Evolutionary conservation across 768 basidiomycete genomes (phyloP), one percentile per base, ranked within the genome.

Genomic region (Xerocomus spinulosus): DNA sequence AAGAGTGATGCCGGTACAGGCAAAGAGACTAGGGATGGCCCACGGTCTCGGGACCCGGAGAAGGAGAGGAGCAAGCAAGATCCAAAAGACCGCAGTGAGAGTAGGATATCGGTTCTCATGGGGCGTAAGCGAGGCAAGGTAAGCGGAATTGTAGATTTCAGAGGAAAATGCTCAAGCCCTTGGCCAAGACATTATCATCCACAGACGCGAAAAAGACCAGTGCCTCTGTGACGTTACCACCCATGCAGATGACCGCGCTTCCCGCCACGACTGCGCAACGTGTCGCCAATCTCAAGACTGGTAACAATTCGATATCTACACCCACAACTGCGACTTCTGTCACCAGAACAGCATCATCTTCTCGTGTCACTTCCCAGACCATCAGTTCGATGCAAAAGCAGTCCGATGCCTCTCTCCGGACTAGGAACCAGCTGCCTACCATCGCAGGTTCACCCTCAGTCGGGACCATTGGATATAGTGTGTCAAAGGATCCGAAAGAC

Each of bases 361-460:
- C 85, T 47, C 75, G 87, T 36, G 71, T 80, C 44, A 87, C 84
- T n/a, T 78, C 87, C 1, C 90, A 91, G 58, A 91, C 91, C 24
- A 79, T 81, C 50, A 91, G 86, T 61, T 90, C 89, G 2, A 79
- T 91, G 82, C 87, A 88, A 63, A 91, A 91, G 62, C 85, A 85
- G 49, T 89, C 90, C 12, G 90, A 92, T 62, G 72, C 81, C 6
- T 91, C 90, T 25, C 76, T 91, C 44, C 84, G 90, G 18, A 78
- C 70, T 43, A 82, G 87, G 51, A 80, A 81, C 60, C 81, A 84
- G 56, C 71, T 95, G 9, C 92, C 92, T 9, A 93, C 93, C 10
- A 95, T 95, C 47, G 91, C 92, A 25, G 93, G 93, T 26, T 94
- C 92, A 3, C 93, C 93, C 4, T 94, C 92, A 12, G 87, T 92